Evolutionary conservation across 768 basidiomycete genomes (phyloP).

Genomic region (Cytidiella melzeri): DNA sequence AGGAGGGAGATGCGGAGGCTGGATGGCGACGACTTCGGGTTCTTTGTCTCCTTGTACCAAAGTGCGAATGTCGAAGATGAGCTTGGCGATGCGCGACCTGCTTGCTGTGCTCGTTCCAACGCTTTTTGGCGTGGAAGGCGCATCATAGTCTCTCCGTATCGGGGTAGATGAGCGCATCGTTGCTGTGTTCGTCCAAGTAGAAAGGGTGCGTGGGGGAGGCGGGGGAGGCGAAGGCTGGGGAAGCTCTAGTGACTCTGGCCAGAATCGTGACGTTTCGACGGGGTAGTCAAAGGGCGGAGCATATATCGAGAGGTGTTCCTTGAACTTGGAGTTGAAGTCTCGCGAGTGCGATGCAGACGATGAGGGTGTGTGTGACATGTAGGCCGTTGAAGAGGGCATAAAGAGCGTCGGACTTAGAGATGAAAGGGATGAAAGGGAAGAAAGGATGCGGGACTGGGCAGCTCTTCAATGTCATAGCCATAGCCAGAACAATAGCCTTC

Average conservation of each 20-base stretch:
- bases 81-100: slow-evolving; percentile 25
- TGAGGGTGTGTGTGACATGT: slow-evolving; percentile 3
- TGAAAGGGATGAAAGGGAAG: not conserved
- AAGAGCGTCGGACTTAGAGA: not conserved
- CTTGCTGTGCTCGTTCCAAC: not conserved
- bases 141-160: slow-evolving; percentile 25
- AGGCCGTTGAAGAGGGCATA: not conserved
- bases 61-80: slow-evolving; percentile 32
- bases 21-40: slow-evolving; percentile 22
- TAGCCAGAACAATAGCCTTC: slow-evolving; percentile 2
- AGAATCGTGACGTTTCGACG: slow-evolving; percentile 35
- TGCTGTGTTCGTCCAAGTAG: slow-evolving; percentile 19
- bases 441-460: not conserved
- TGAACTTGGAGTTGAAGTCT: slow-evolving; percentile 10
- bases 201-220: slow-evolving; percentile 23
- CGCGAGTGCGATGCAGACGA: not conserved
- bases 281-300: slow-evolving; percentile 18
- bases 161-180: slow-evolving; percentile 17
- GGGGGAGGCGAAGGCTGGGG: slow-evolving; percentile 14
- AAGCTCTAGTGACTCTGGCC: slow-evolving; percentile 33
- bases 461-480: not conserved
- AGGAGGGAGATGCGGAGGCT: slow-evolving; percentile 18
- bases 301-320: slow-evolving; percentile 12
- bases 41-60: slow-evolving; percentile 19
- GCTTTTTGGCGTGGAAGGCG: slow-evolving; percentile 4